phyloP scores from a whole-genome alignment of 192 early-diverging fungal species.

The Umbelopsis sp. region DNA sequence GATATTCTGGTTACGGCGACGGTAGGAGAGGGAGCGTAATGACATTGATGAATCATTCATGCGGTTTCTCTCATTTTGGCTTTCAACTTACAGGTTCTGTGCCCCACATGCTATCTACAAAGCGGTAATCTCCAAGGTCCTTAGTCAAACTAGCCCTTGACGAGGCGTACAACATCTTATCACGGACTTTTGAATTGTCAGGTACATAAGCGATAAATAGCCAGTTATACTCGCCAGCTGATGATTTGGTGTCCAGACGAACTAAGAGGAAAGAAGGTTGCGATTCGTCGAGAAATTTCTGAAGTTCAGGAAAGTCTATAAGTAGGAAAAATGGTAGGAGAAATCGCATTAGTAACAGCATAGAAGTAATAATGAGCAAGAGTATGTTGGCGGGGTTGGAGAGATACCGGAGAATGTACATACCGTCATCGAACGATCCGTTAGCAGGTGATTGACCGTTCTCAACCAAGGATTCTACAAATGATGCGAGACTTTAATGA shows the following conservation, averaged over 20 bases:
- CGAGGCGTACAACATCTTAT: constrained; percentile 96
- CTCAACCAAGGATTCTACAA: constrained; percentile 38
- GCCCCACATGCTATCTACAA: constrained; percentile 84
- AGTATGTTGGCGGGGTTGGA: neutral
- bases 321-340: too few species aligned
- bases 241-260: constrained; percentile 51
- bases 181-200: constrained; percentile 77
- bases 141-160: constrained; percentile 78
- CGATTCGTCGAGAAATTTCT: constrained; percentile 50
- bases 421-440: constrained; percentile 46
- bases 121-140: constrained; percentile 78
- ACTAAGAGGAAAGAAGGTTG: constrained; percentile 70
- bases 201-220: constrained; percentile 80
- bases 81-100: constrained; percentile 55
- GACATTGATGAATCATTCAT: too few species aligned
- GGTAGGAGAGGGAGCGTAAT: too few species aligned
- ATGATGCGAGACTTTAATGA: neutral
- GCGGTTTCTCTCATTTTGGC: neutral
- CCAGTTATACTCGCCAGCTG: constrained; percentile 61
- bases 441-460: constrained; percentile 28
- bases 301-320: constrained; percentile 55
- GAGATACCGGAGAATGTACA: neutral
- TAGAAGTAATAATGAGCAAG: too few species aligned
- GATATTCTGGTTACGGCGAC: too few species aligned
- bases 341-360: too few species aligned